Base-by-base conservation (phyloP, 1,284 basidiomycete species). In the Trametes sp. region DNA sequence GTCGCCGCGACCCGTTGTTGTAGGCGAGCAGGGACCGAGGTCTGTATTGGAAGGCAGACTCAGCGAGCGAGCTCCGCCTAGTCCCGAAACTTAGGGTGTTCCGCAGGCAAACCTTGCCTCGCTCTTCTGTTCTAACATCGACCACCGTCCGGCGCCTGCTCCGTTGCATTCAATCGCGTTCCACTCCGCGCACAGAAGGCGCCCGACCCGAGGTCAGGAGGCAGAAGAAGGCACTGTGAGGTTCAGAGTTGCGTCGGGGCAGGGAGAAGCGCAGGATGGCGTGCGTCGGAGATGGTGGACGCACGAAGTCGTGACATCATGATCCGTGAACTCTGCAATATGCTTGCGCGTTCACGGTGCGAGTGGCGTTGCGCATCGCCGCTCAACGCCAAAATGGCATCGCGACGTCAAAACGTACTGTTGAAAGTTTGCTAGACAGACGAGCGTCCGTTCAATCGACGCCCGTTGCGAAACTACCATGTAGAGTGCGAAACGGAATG, bases 271-370 rank as follows among this genome's bases (percentile, higher is more conserved):
- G 41, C 26, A 28, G n/a, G 24, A 11, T 28, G 14, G 13, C 3
- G 41, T 31, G 38, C 14, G 26, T 14, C 21, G 29, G n/a, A 33
- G 24, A 24, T 41, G 51, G 41, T 46, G 45, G 11, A n/a, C 8
- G 38, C 38, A 14, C 24, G 23, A n/a, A 5, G 24, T 14, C 29
- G 23, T 49, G 45, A n/a, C 44, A 28, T 33, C 56, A 35, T 58
- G 56, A 45, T 51, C 48, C 49, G 38, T 48, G 56, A 58, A 58
- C 56, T 58, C 38, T 58, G 28, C 49, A 51, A 51, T 58, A 58
- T n/a, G 1, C n/a, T 16, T 36, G 38, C 9, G 19, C 21, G 29
- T 26, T 41, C 42, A 36, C 48, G n/a, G 24, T 26, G 23, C 26
- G 24, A 14, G 45, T 11, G 14, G 3, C 24, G 31, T 33, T 33